Evolutionary conservation across 257 asterid species (phyloP).

Genomic region (Anisodus tanguticus): DNA sequence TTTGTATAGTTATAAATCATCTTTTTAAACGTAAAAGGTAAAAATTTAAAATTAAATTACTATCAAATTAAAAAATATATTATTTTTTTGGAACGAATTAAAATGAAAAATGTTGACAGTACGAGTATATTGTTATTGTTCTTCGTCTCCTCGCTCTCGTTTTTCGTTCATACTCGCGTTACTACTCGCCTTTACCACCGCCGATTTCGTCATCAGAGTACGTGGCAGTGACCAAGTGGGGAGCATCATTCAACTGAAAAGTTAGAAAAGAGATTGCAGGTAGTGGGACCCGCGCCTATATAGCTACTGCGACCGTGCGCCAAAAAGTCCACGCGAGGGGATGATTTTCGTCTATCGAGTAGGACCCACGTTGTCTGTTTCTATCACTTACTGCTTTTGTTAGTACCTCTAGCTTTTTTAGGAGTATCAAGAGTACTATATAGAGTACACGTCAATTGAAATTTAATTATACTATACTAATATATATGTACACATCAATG

Average conservation of each 20-base stretch:
- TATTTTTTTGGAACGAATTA: too few species aligned
- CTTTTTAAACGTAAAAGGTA: too few species aligned
- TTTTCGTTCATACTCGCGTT: too few species aligned
- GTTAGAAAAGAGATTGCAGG: conserved; percentile 24
- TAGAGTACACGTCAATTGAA: not conserved
- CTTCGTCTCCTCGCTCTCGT: too few species aligned
- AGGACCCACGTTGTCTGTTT: conserved; percentile 52
- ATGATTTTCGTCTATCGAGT: conserved; percentile 30
- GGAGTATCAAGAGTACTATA: not conserved
- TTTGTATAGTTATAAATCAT: too few species aligned
- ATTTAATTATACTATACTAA: too few species aligned
- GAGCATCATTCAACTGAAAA: not conserved
- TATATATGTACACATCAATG: too few species aligned
- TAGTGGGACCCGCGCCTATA: conserved; percentile 32
- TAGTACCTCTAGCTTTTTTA: not conserved
- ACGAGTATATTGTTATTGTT: too few species aligned
- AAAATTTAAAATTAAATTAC: too few species aligned
- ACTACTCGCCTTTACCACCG: conserved; percentile 21
- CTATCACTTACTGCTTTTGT: not conserved
- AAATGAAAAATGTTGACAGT: too few species aligned
- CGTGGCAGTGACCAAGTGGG: not conserved
- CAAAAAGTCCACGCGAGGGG: conserved; percentile 43
- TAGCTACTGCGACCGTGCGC: conserved; percentile 41
- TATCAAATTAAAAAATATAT: too few species aligned
- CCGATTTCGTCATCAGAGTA: not conserved